Evolutionary conservation across 345 rosid species (phyloP), one percentile per base, ranked within the genome.

Genomic region (Euphorbia lathyris): DNA sequence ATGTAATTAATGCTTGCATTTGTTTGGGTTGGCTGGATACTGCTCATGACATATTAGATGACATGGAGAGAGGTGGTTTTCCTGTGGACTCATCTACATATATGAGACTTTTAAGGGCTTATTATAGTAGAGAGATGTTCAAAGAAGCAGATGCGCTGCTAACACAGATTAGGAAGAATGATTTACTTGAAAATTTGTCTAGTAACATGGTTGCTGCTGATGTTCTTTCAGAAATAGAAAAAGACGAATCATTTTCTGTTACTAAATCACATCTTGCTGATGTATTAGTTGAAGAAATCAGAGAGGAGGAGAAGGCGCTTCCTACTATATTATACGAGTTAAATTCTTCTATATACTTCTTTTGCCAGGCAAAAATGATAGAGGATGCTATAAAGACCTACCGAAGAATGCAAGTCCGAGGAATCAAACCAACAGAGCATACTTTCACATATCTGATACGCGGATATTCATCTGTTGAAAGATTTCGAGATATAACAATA

Each of bases 11-110:
- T 69, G 89, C 90, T 61, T 88, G 86, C 80, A 78, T 91, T 73
- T 70, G 16, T 57, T 29, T 82, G 61, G 92, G 89, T 74, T 91
- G 96, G 95, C 76, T 79, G 77, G 93, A 88, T 69, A 78, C 87
- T 74, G 97, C 93, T 69, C 97, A 90, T 73, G 98, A 94, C 79
- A 85, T 91, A 74, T 82, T 91, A 80, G 97, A 94, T 77, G 95
- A 88, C 78, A 78, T 82, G 81, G 86, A 82, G 78, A 72, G 78
- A 20, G 82, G 81, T 23, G 91, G 90, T 40, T 68, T 65, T 78
- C 71, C 81, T 32, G 58, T 83, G 72, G 78, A 66, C 23, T 70
- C 73, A 72, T 51, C 56, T 56, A 29, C 83, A 2, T 86, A 89
- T 76, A 73, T 66, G 53, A 61, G 72, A 32, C 86, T 89, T 67